Evolutionary conservation across 495 filamentous ascomycete genomes (phyloP), one percentile per base, ranked within the genome.

Genomic region (Aspergillus affinis): DNA sequence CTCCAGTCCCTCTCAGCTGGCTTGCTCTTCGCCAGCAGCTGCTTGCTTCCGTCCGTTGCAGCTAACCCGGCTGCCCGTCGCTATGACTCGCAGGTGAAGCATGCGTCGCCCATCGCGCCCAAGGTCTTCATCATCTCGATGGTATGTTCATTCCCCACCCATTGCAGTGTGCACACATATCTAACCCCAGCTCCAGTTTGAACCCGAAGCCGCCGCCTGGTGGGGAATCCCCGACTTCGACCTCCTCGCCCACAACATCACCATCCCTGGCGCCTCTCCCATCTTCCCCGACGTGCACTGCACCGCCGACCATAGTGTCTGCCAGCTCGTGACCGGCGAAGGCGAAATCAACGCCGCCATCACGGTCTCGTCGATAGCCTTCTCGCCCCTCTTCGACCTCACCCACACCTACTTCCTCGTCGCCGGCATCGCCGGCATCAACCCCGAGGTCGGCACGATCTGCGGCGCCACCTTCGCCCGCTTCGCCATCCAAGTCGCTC

Each of bases 311-410:
- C 73, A 80, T 27, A 79, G 78, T 6, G 65, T 89, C 49, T 90
- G 87, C 72, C 86, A 89, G 63, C 59, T 89, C 45, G 79, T 82
- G 36, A 86, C 82, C 10, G 77, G 77, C 5, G 84, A 82, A 55
- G 66, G 75, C 61, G 88, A 91, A 72, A 91, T 91, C 79, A 92
- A 92, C 68, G 88, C 89, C 7, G 89, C 89, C 4, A 67, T 77
- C 6, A 85, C 85, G 10, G 79, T 88, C 50, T 78, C 78, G 17
- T 77, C 88, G 0, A 72, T 91, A 13, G 72, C 83, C 27, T 79
- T 84, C 51, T 88, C 83, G 0, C 62, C 73, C 12, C 69, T 75
- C n/a, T 91, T 92, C 71, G 78, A 91, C 69, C 76, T 92, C 15
- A 79, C 70, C 1, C 71, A 77, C 32, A 89, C 88, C 27, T 92